Evolutionary conservation across 106 monocot genomes (phyloP).

Genomic region (Phalaenopsis aphrodite): DNA sequence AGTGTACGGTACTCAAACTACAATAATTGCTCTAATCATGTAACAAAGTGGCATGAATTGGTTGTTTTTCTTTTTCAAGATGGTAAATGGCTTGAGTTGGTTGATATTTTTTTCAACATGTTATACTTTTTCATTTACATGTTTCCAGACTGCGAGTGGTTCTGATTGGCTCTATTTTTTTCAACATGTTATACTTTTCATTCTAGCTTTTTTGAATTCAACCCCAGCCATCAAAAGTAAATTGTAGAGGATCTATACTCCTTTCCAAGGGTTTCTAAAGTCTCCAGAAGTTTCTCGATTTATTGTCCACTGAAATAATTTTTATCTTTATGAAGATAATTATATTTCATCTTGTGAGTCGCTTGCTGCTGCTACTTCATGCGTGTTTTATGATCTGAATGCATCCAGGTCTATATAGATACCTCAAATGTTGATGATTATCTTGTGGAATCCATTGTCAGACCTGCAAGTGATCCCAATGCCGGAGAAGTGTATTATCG

Average conservation of each 20-base stretch:
- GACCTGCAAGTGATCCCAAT: constrained; percentile 73
- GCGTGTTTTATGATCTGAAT: neutral
- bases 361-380: neutral
- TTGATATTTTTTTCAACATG: no score
- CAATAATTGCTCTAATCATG: neutral
- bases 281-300: no score
- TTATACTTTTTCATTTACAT: no score
- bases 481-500: constrained; percentile 94
- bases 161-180: no score
- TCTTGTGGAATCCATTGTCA: constrained; percentile 80
- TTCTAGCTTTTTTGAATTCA: no score
- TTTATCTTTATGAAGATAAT: neutral
- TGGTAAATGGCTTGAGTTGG: no score
- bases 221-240: no score
- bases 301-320: no score
- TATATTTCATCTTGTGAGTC: neutral
- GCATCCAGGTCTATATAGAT: constrained; percentile 71
- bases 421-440: constrained; percentile 83
- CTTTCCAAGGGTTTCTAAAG: no score
- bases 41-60: neutral
- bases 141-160: no score
- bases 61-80: neutral
- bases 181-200: no score
- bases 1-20: constrained; percentile 41
- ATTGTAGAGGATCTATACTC: no score